Base-by-base conservation (phyloP, 106 monocot species). In the Posidonia australis region DNA sequence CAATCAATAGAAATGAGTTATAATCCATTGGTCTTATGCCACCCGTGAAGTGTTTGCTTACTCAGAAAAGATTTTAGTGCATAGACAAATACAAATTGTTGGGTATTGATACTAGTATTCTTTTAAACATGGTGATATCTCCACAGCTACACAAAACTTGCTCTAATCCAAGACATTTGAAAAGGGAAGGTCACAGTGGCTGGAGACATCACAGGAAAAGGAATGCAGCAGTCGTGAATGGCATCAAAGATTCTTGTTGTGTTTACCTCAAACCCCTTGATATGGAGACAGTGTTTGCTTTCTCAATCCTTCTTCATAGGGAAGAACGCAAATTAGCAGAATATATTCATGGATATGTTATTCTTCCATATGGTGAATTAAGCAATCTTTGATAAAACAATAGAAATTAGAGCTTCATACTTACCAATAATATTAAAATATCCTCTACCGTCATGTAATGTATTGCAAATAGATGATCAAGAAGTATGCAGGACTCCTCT, bases 231-330 rank as follows among this genome's bases (percentile, higher is more conserved):
- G 31, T 46, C 48, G 13, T 61, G 61, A 16, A 70, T 61, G 47
- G 70, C 45, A 23, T 70, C 70, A n/a, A 60, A 60, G 17, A 70
- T 51, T 25, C 70, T 60, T 19, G 70, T 60, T 17, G 70, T 70
- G 70, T 70, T 70, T 18, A 70, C 70, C 23, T 60, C 70, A 44
- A 48, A 70, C 10, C 70, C 70, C 47, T 70, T 70, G 22, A 70
- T 59, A 46, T 70, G 70, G 48, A 70, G 61, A 48, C 70, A 70
- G 70, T 28, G 61, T 16, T 26, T 46, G 46, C 46, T 26, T 51
- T 28, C 46, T 14, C 46, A 70, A 62, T 7, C 60, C 47, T 48
- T 70, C 60, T 21, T 60, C 70, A 31, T 70, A 70, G n/a, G 70
- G 70, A 48, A 62, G n/a, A 48, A 30, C 45, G 32, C 0, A 56